Conservation (phyloP, 1,139 yeast species). For the Sugiyamaella grinbergsii region DNA sequence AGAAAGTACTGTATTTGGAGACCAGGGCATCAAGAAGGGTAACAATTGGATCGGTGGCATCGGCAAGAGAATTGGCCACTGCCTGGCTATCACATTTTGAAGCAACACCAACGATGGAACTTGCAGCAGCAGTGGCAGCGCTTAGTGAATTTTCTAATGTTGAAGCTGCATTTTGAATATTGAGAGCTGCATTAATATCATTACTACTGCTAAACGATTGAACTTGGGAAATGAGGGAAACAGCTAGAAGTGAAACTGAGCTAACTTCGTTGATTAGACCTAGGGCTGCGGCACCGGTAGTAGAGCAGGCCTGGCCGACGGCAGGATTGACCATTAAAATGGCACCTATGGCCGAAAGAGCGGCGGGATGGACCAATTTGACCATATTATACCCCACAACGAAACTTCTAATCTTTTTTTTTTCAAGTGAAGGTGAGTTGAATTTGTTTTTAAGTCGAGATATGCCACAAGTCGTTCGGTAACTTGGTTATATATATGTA, state of each 20-base stretch:
- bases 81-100: conserved; percentile 15
- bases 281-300: not conserved
- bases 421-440: not conserved
- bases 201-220: not conserved
- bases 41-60: conserved; percentile 12
- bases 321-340: not conserved
- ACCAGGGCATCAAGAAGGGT: conserved; percentile 9
- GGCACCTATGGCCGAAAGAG: not conserved
- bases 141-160: not conserved
- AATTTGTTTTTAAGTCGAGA: not conserved
- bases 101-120: conserved; percentile 8
- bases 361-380: not conserved
- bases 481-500: too few relatives aligned
- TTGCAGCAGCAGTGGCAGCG: conserved; percentile 18
- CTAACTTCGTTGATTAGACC: not conserved
- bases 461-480: too few relatives aligned
- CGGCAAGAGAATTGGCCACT: conserved; percentile 13
- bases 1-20: conserved; percentile 1
- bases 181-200: conserved; percentile 11
- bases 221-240: conserved; percentile 2
- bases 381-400: not conserved
- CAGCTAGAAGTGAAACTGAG: conserved; percentile 1
- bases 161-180: conserved; percentile 5
- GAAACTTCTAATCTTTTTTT: not conserved
- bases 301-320: not conserved